phyloP scores from a whole-genome alignment of 306 rosid species.

The Inga oerstediana region DNA sequence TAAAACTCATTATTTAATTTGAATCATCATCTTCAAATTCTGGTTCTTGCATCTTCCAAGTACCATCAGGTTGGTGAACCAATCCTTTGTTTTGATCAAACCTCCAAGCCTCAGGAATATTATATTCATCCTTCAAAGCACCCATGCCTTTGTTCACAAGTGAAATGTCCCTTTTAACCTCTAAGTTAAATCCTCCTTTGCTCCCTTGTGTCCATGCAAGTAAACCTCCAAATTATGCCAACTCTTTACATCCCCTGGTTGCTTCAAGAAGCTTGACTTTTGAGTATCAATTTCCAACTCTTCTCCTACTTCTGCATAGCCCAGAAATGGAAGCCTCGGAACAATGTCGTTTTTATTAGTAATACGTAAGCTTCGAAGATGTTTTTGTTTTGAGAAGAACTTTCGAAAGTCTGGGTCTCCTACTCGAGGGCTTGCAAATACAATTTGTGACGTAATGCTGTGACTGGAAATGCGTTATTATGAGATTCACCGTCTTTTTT shows the following conservation, averaged over 20 bases:
- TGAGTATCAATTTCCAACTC: conserved; percentile 55
- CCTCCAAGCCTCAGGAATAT: conserved; percentile 54
- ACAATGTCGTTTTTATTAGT: conserved; percentile 53
- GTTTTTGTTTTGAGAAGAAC: conserved; percentile 29
- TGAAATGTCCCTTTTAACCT: conserved; percentile 55
- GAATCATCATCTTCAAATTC: conserved; percentile 5
- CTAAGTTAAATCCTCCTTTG: conserved; percentile 56
- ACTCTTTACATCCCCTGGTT: not conserved
- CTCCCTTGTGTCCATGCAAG: conserved; percentile 67
- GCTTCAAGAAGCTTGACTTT: conserved; percentile 54
- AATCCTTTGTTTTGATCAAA: conserved; percentile 55
- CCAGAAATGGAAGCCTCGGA: conserved; percentile 41
- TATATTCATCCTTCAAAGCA: conserved; percentile 54
- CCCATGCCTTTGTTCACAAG: conserved; percentile 50
- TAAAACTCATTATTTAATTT: not conserved
- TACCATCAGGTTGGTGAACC: conserved; percentile 63
- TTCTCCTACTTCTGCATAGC: conserved; percentile 58
- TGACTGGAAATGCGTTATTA: conserved; percentile 55
- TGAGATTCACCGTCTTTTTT: conserved; percentile 32
- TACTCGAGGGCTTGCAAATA: conserved; percentile 61
- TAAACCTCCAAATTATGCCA: conserved; percentile 72
- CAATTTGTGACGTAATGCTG: no score
- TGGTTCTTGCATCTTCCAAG: conserved; percentile 57
- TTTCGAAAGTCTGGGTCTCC: conserved; percentile 52
- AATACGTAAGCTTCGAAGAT: conserved; percentile 46